A percentile compares a stretch with the other conserved stretches of the same genome.
phyloP scores from a whole-genome alignment of 2,329 filamentous ascomycete genomes.

The Leptodontidium sp. region DNA sequence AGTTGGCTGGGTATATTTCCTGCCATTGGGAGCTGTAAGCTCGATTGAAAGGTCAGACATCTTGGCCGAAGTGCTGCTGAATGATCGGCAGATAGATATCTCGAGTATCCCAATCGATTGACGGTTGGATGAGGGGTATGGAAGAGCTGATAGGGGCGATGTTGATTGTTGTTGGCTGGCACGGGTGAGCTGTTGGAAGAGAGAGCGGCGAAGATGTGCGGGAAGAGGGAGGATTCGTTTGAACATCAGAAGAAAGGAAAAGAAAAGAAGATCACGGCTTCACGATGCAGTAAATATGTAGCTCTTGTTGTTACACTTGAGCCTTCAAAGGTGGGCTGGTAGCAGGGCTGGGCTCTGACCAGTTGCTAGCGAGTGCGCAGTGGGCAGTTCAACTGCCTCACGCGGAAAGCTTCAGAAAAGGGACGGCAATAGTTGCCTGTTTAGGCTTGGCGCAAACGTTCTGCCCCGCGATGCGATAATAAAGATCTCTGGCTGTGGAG shows the following conservation, averaged over 20 bases:
- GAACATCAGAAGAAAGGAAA: slow-evolving; percentile 29
- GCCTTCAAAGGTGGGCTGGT: slow-evolving; percentile 25
- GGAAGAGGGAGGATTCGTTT: slow-evolving; percentile 33
- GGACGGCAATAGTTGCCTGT: slow-evolving; percentile 23
- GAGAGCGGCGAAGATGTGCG: slow-evolving; percentile 29
- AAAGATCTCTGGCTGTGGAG: not conserved
- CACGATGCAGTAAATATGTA: not conserved
- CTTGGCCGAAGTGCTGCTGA: slow-evolving; percentile 36
- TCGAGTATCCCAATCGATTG: not conserved
- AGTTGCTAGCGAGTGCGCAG: not conserved
- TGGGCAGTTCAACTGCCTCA: slow-evolving; percentile 31
- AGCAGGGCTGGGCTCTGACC: not conserved
- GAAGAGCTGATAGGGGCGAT: not conserved
- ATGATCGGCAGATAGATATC: slow-evolving; percentile 22
- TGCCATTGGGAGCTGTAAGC: slow-evolving; percentile 79
- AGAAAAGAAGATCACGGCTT: not conserved
- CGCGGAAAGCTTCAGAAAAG: slow-evolving; percentile 22
- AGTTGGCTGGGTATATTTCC: slow-evolving; percentile 73
- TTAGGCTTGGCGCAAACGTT: slow-evolving; percentile 15
- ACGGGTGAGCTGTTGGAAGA: slow-evolving; percentile 26
- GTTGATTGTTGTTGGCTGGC: not conserved
- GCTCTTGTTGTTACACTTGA: slow-evolving; percentile 24
- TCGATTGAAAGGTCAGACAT: slow-evolving; percentile 60
- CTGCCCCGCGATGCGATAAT: slow-evolving; percentile 18
- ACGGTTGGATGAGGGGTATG: not conserved